Conservation (phyloP, 306 rosid species). For the cucumber (Cucumis sativus) region DNA sequence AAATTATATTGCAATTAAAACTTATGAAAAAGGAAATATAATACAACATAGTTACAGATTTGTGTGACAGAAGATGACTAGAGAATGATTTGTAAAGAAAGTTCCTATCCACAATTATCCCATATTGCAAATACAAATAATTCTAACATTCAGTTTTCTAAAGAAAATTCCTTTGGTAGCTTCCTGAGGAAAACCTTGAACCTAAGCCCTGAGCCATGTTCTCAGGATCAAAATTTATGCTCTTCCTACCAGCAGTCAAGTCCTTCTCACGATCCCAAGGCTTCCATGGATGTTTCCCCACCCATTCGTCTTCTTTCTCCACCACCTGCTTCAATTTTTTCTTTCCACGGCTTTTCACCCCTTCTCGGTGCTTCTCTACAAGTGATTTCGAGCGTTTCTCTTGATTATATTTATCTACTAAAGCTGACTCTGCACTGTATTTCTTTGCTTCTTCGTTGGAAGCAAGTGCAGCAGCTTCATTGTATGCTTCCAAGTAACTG, state of each 20-base stretch:
- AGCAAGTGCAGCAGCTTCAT: constrained; percentile 65
- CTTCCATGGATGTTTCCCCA: constrained; percentile 91
- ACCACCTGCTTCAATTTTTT: constrained; percentile 41
- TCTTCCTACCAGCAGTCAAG: constrained; percentile 65
- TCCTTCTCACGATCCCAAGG: constrained; percentile 98
- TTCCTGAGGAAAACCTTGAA: constrained; percentile 74
- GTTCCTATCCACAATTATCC: background rate
- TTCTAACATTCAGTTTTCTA: constrained; percentile 14
- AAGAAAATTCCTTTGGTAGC: constrained; percentile 73
- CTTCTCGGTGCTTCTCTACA: constrained; percentile 63
- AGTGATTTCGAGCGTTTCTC: constrained; percentile 69
- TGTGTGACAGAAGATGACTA: background rate
- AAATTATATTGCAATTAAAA: too few species aligned
- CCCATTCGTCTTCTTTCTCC: constrained; percentile 52
- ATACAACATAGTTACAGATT: background rate
- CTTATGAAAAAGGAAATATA: too few species aligned
- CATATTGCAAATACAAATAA: background rate
- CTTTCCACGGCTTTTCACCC: constrained; percentile 35
- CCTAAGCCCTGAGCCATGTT: constrained; percentile 57
- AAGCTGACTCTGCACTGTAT: constrained; percentile 49
- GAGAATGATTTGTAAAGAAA: too few species aligned
- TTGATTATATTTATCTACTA: constrained; percentile 80
- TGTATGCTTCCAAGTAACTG: constrained; percentile 91
- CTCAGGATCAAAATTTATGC: constrained; percentile 51
- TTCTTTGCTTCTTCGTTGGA: constrained; percentile 53